Evolutionary conservation across 768 basidiomycete species (phyloP), one percentile per base, ranked within the genome.

Genomic region (Phylloporus arenicola): DNA sequence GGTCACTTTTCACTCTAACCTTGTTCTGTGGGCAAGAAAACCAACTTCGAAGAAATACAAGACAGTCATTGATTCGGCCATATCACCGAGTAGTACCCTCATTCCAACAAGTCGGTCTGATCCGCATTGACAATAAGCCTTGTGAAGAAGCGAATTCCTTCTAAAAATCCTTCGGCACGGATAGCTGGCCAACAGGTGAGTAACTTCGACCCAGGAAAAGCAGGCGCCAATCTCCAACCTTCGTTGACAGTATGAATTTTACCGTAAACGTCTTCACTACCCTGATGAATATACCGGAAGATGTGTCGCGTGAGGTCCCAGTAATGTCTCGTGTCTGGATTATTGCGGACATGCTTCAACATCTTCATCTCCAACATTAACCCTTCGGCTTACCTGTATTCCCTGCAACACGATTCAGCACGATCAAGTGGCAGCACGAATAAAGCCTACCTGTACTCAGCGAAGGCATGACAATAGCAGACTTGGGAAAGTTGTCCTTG

Each of bases 251-350:
- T 67, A 47, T 67, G 65, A 10, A 35, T 31, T 19, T 55, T 75
- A 16, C 64, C 62, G 50, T 80, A 78, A 49, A 61, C 71, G 46
- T 59, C 61, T 30, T 40, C 24, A 31, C 33, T 43, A 35, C 57
- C 58, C 16, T 53, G 52, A 54, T 73, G 73, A n/a, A 64, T 64
- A 58, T 75, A 78, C 34, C 76, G 74, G 65, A 75, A 75, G 48
- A 78, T 76, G 53, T 76, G 69, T 29, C 55, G 57, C 22, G 77
- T 74, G 25, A 79, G 65, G 47, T 65, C 63, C 76, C 76, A 75
- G 45, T 76, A 76, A 45, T 66, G 66, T 39, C 64, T 56, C 12
- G 77, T 78, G 57, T 78, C 75, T 74, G 53, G 3, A 33, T 46
- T 16, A 17, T 44, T 45, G 16, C 11, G 43, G 24, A 22, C 22